Base-by-base conservation (phyloP, 2,329 filamentous ascomycete genomes). In the Cyphellophora europaea region DNA sequence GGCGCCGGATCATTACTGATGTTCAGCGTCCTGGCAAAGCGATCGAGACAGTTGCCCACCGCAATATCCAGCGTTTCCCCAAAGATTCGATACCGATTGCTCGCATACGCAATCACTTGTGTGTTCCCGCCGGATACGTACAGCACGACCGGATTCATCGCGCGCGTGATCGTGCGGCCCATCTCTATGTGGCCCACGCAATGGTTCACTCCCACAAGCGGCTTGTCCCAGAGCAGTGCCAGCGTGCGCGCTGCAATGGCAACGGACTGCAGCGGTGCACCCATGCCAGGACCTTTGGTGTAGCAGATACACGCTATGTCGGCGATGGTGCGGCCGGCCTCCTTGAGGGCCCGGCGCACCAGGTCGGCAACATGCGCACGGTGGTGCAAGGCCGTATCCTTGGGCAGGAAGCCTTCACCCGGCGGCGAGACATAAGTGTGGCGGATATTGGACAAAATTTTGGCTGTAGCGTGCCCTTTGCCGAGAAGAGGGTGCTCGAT, bases 101-200 rank as follows among this genome's bases (percentile, higher is more conserved):
- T 83, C 21, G 86, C 87, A 63, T 96, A 98, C 30, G 91, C 91
- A 48, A 96, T 96, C 16, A 96, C 89, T 64, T 98, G 89, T 11
- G 89, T 94, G 66, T 98, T 98, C 39, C 91, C 91, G 42, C 91
- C 91, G 14, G 78, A 86, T 27, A 96, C 91, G 61, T 98, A 98
- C 25, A 98, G 69, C 31, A 98, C 91, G 21, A 96, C 88, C 0
- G 91, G 91, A 61, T 98, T 89, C 15, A 74, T 66, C 11, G 91
- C 87, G 40, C 85, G 83, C 4, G 91, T 96, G 55, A 98, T 94
- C 40, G 82, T 74, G 33, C 91, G 74, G 19, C 91, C 91, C 91
- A 98, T 98, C 66, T 98, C 91, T 52, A 98, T 96, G 61, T 98
- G 91, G 28, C 91, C 91, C 31, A 98, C 84, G 60, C 91, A 98